These are phyloP conservation scores for Russula vinacea DNA, from an alignment of 768 basidiomycete species.

Conservation along the genomic window DNA sequence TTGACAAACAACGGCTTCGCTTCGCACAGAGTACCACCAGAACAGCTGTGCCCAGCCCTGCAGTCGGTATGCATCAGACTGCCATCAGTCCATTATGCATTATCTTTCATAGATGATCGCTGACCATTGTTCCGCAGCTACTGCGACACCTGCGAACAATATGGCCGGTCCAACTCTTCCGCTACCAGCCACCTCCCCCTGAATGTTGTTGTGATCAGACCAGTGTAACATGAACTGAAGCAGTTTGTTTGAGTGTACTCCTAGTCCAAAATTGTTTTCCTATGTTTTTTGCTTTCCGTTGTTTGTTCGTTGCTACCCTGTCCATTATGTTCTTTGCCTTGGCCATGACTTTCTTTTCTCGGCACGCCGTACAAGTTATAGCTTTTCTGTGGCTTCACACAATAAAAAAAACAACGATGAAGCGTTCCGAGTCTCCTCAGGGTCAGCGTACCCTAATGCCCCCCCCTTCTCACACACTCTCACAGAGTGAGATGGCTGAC, in stretches of 20 bases:
- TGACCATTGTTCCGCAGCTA: background rate
- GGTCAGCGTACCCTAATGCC: no score
- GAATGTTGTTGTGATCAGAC: background rate
- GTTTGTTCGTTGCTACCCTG: background rate
- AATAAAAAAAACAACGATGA: no score
- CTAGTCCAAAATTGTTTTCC: background rate
- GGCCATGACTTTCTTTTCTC: background rate
- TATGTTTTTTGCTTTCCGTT: background rate
- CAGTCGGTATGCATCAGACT: background rate
- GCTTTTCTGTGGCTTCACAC: no score
- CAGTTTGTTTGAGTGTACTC: background rate
- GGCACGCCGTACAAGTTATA: no score
- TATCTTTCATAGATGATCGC: background rate
- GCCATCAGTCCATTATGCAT: no score
- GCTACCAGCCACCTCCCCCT: background rate
- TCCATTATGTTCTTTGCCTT: background rate
- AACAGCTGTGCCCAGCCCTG: background rate
- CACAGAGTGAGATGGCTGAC: no score
- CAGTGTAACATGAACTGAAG: background rate
- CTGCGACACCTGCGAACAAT: background rate
- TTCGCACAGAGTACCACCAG: background rate
- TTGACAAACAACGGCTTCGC: background rate
- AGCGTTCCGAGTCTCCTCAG: no score
- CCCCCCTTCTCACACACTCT: no score
- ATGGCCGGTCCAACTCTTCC: background rate